Percentiles rank a stretch among this genome's conserved stretches.
Conservation (phyloP, 192 early-diverging fungal genomes). For the Coemansia reversa region DNA sequence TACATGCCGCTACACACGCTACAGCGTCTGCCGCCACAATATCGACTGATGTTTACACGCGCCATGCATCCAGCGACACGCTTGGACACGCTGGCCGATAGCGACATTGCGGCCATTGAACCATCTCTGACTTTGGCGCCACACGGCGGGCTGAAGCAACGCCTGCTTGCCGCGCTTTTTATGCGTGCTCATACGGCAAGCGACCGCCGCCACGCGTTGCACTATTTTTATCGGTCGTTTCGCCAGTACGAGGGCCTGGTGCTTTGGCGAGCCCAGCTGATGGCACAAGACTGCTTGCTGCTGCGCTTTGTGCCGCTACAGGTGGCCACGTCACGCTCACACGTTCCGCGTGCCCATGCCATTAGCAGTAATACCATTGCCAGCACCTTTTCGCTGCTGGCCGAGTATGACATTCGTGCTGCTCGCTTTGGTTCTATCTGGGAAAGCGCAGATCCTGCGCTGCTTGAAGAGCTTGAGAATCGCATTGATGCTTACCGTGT, state of each 20-base stretch:
- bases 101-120: slow-evolving; percentile 27
- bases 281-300: slow-evolving; percentile 23
- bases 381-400: slow-evolving; percentile 38
- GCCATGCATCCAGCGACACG: slow-evolving; percentile 33
- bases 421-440: slow-evolving; percentile 40
- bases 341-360: slow-evolving; percentile 23
- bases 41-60: slow-evolving; percentile 41
- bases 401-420: slow-evolving; percentile 39
- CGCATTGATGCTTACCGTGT: slow-evolving; percentile 41
- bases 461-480: slow-evolving; percentile 17
- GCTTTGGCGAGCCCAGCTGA: slow-evolving; percentile 52
- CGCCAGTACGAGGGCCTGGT: slow-evolving; percentile 50
- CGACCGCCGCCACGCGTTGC: slow-evolving; percentile 20
- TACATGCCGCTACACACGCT: slow-evolving; percentile 30
- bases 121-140: slow-evolving; percentile 42
- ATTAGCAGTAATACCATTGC: slow-evolving; percentile 28
- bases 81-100: slow-evolving; percentile 34
- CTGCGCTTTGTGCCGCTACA: slow-evolving; percentile 52
- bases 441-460: slow-evolving; percentile 21
- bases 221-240: slow-evolving; percentile 47
- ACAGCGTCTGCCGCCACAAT: slow-evolving; percentile 37
- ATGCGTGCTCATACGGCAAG: slow-evolving; percentile 18
- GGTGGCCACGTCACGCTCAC: slow-evolving; percentile 39
- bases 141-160: slow-evolving; percentile 49
- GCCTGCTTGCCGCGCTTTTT: slow-evolving; percentile 43